Base-by-base conservation (phyloP, 2,329 filamentous ascomycete genomes). In the Colletotrichum sp. region DNA sequence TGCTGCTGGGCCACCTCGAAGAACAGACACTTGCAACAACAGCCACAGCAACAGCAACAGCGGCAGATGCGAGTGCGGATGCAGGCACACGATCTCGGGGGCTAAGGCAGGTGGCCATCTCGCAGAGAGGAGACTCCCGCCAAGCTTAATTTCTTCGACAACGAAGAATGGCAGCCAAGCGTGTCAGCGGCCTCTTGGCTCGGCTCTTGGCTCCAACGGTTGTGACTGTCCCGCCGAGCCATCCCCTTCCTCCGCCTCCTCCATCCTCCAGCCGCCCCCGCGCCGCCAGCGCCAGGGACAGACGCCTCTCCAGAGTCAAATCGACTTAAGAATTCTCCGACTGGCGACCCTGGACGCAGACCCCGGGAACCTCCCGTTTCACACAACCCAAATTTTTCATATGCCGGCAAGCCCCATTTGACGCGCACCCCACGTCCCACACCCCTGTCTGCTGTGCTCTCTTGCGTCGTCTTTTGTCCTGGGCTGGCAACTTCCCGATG, bases 261-360 rank as follows among this genome's bases (percentile, higher is more conserved):
- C 62, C 48, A 74, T 36, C 32, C 71, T 58, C 36, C 66, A 68
- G 66, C 67, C 61, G 66, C 56, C 73, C 73, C 73, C 73, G 64
- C 73, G 56, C 56, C 30, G 39, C 62, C 34, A 36, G 30, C 58
- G 16, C 18, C 28, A 70, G 27, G 72, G 34, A 56, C 43, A 72
- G n/a, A n/a, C 55, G 56, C 64, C 73, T 75, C 55, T 36, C 55
- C 10, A 70, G 64, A 71, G 71, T 71, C 75, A 71, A 71, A 75
- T 67, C 64, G 34, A 75, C 32, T 77, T 75, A 75, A 68, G 64
- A 71, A 71, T 71, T 75, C 58, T 75, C 75, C 75, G 72, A 71
- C 68, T 58, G 56, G 56, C 22, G 60, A 68, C 67, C 67, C 72
- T 71, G 39, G 71, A 48, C 55, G 36, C 25, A 25, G 55, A 39